A percentile compares a stretch with the other conserved stretches of the same genome.
Conservation (phyloP, 1,139 yeast genomes). For the Spathaspora sp. region DNA sequence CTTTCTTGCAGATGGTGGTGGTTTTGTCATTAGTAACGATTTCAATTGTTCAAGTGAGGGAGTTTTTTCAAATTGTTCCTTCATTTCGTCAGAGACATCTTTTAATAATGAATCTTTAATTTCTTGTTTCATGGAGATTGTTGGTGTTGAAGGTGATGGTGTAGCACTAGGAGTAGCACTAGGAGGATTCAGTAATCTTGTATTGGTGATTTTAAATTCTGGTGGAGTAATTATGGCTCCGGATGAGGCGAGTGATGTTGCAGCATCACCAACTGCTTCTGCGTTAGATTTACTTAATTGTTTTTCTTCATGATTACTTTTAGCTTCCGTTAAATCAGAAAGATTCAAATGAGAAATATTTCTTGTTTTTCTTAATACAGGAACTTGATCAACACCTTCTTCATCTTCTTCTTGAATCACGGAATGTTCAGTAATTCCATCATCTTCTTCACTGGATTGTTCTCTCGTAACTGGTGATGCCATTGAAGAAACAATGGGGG, state of each 20-base stretch:
- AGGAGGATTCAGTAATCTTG: background rate
- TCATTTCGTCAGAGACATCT: slow-evolving; percentile 36
- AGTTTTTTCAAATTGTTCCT: slow-evolving; percentile 38
- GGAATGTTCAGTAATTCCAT: background rate
- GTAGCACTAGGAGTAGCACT: slow-evolving; percentile 10
- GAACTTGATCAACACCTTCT: slow-evolving; percentile 1
- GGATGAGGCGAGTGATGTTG: slow-evolving; percentile 7
- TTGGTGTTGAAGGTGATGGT: slow-evolving; percentile 14
- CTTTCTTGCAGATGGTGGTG: slow-evolving; percentile 42
- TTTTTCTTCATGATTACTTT: slow-evolving; percentile 6
- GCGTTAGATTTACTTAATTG: slow-evolving; percentile 1
- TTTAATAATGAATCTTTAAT: slow-evolving; percentile 25
- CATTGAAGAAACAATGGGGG: slow-evolving; percentile 59
- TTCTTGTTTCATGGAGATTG: slow-evolving; percentile 9
- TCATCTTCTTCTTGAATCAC: slow-evolving; percentile 10
- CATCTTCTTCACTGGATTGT: slow-evolving; percentile 27
- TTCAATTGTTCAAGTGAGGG: slow-evolving; percentile 45
- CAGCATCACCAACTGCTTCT: slow-evolving; percentile 12
- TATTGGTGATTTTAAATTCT: background rate
- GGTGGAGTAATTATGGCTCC: slow-evolving; percentile 1
- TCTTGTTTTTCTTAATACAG: slow-evolving; percentile 24
- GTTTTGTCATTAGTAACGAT: slow-evolving; percentile 36
- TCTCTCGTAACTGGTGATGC: slow-evolving; percentile 50
- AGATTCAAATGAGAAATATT: slow-evolving; percentile 46
- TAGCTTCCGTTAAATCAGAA: slow-evolving; percentile 26